phyloP scores from a whole-genome alignment of 306 rosid species.

The Gynostemma pentaphyllum region DNA sequence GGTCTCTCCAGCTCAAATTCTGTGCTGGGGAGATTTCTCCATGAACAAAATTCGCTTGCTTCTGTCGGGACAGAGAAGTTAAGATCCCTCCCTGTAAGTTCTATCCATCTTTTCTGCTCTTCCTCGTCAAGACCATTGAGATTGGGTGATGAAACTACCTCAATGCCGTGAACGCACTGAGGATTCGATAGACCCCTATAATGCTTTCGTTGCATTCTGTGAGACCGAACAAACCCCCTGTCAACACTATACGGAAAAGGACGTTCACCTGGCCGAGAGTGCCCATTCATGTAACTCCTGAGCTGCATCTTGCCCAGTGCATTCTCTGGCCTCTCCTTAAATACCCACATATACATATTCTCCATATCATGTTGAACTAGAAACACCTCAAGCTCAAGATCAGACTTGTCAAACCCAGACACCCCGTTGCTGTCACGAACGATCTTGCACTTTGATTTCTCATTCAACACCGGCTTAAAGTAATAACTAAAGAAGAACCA shows the following conservation, averaged over 20 bases:
- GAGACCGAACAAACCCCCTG: constrained; percentile 26
- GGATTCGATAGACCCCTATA: constrained; percentile 34
- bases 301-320: constrained; percentile 35
- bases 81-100: constrained; percentile 30
- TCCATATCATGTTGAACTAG: constrained; percentile 36
- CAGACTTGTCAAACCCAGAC: constrained; percentile 28
- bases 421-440: constrained; percentile 20
- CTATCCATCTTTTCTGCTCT: constrained; percentile 29
- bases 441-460: constrained; percentile 21
- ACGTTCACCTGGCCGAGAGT: constrained; percentile 29
- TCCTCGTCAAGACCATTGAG: constrained; percentile 27
- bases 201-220: constrained; percentile 33
- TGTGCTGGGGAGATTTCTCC: constrained; percentile 30
- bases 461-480: constrained; percentile 27
- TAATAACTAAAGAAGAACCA: constrained; percentile 28
- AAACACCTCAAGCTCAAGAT: constrained; percentile 29
- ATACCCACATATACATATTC: constrained; percentile 38
- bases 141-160: constrained; percentile 20
- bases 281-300: constrained; percentile 37
- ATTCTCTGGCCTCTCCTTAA: constrained; percentile 34
- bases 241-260: constrained; percentile 30
- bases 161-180: constrained; percentile 30
- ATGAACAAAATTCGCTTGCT: constrained; percentile 23
- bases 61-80: constrained; percentile 25
- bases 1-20: constrained; percentile 30